Evolutionary conservation across 805 yeast genomes (phyloP), one percentile per base, ranked within the genome.

Genomic region (Kuraishia molischiana): DNA sequence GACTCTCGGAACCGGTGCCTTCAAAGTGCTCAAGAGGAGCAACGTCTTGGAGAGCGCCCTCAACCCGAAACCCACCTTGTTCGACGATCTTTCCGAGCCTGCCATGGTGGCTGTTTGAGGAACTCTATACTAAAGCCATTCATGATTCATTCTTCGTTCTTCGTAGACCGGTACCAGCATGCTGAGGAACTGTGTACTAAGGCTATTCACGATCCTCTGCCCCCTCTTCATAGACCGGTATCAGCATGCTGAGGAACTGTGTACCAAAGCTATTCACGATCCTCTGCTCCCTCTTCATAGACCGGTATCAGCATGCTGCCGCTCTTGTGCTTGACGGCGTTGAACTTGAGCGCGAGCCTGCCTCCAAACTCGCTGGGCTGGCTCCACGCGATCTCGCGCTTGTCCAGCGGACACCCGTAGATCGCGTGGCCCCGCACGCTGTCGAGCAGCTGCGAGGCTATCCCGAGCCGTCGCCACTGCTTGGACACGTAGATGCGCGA

Each of bases 1-100:
- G 97, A 74, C 82, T 37, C 80, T 92, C 47, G 99, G 99, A 56
- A 92, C 99, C 2, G 98, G 98, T 47, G 81, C 97, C 0, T 89
- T 92, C 70, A 83, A 87, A 56, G 67, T 92, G 48, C 84, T 84
- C 6, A 77, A 79, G 43, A 66, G 72, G 35, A 72, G 77, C 4
- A 61, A 66, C 32, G 58, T 67, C 61, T 19, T 62, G 61, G 28
- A 60, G 58, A 36, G 43, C 19, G 71, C 64, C 30, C 58, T 77
- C 50, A 52, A 50, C 32, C 48, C 46, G 15, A 71, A 63, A 46
- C 66, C 66, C 19, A 56, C 74, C 4, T 48, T 72, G 45, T 73
- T 73, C 49, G 79, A 73, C 44, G 58, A 52, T 37, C 46, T 69
- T 37, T 67, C 69, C 44, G 36, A 22, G 31, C 30, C 21, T 17